Conservation (phyloP, 2,329 filamentous ascomycete species). For the Sporothrix curviconia region DNA sequence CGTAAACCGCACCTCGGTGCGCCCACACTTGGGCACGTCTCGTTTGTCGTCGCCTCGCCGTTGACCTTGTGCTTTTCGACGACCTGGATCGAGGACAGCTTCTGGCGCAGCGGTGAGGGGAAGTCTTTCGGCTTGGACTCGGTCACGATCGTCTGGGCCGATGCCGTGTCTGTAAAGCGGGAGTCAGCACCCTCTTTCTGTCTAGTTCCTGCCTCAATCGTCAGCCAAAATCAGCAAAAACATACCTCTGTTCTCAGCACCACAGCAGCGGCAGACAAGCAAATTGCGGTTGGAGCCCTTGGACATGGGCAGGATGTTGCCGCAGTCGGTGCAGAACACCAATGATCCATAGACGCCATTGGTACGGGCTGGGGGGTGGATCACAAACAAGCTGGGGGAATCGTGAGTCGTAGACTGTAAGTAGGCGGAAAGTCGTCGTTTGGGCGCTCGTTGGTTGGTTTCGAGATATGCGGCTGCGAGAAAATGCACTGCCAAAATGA, state of each 20-base stretch:
- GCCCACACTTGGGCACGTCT: conserved; percentile 74
- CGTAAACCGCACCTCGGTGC: conserved; percentile 76
- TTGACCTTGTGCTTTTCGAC: conserved; percentile 71
- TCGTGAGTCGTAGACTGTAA: too few relatives aligned
- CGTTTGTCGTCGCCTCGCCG: conserved; percentile 60
- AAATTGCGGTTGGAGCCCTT: conserved; percentile 69
- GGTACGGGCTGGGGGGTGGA: neutral
- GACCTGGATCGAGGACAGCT: conserved; percentile 78
- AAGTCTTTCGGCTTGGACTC: conserved; percentile 85
- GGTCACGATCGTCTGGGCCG: conserved; percentile 70
- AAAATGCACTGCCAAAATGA: neutral
- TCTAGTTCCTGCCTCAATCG: neutral
- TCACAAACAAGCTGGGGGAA: too few relatives aligned
- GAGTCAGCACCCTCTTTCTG: neutral
- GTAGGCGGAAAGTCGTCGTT: neutral
- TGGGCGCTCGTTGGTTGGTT: neutral
- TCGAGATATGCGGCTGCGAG: neutral
- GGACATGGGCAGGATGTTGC: conserved; percentile 78
- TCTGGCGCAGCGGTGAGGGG: conserved; percentile 80
- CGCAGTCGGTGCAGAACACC: conserved; percentile 88
- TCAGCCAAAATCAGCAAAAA: neutral
- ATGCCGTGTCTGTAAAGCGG: conserved; percentile 50
- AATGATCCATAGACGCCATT: conserved; percentile 90
- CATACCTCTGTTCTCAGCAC: conserved; percentile 73
- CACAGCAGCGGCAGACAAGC: conserved; percentile 79